Evolutionary conservation across 768 basidiomycete species (phyloP), one percentile per base, ranked within the genome.

Genomic region (Xerocomellus chrysenteron): DNA sequence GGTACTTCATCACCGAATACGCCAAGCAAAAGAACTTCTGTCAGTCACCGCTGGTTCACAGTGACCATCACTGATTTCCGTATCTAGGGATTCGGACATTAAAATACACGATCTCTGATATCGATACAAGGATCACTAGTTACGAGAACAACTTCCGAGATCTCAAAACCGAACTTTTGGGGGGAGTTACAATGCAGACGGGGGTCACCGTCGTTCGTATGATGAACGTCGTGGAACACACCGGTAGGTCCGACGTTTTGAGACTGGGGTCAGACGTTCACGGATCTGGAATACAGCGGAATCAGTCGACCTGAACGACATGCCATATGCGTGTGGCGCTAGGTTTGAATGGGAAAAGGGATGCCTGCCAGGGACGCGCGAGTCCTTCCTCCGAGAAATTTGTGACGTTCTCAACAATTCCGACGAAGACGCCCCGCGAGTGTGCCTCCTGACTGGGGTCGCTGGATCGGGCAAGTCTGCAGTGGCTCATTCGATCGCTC

Each of bases 401-500:
- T 50, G 36, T 21, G 39, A 21, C 28, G 7, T 50, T 21, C 49
- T 50, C n/a, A 41, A 26, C 14, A 32, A 41, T 19, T 4, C 30
- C 1, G 9, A 41, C 28, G 28, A 45, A 17, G 16, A 37, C 7
- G 37, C 16, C 6, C 37, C 16, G 37, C 17, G 16, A 37, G 37
- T 37, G 5, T 37, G 37, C 17, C 16, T 37, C 7, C 37, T 37
- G 37, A 37, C 16, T 17, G 37, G 37, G 6, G 37, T 17, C 37
- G 16, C 37, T 8, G 37, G 37, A 17, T 37, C 37, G 16, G 37
- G 37, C 24, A 21, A 10, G 28, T 32, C 46, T 41, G 30, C 30
- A 0, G 33, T 39, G 5, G 52, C 62, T 69, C 13, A 42, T 49
- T 45, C 60, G 11, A 57, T 59, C 13, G 65, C 63, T 39, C 30